Evolutionary conservation across 805 yeast genomes (phyloP), one percentile per base, ranked within the genome.

Genomic region (Pichia pseudocactophila): DNA sequence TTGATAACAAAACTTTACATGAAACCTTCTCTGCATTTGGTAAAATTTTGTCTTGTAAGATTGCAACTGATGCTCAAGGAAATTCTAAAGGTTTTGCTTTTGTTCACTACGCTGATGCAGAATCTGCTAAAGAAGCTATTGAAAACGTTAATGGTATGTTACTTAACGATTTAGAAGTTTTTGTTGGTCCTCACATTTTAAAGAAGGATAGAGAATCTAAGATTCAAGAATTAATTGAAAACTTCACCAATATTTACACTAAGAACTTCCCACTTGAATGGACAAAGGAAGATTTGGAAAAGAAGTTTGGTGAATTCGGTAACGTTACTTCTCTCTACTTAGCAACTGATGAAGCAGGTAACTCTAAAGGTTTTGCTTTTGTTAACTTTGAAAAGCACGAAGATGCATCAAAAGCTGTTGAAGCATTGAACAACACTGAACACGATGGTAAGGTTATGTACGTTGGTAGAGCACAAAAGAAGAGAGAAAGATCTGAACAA

Each of bases 381-480:
- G 86, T 92, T 59, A 88, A 92, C 80, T 92, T 63, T 58, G 95
- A 80, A 67, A 63, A 69, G 56, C 98, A 90, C 68, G 88, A 82
- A 59, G 74, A 79, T 55, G 98, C 98, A 53, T 78, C 74, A 56
- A 78, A 78, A 70, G 96, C 97, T 48, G 94, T 90, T 55, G 97
- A 86, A 42, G 92, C 74, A 59, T 78, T 90, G 65, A 85, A 92
- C 71, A 96, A 82, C 64, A 71, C 67, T 56, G 97, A 92, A 63
- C 66, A 82, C 65, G 79, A 78, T 58, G 94, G 92, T 60, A 86
- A 85, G 73, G 77, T 73, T 67, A 70, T 92, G 53, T 92, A 80
- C 66, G 98, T 90, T 60, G 96, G 97, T 60, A 87, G 98, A 71
- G 98, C 98, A 56, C 98, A 92, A 76, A 90, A 88, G 88, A 90